Conservation (phyloP, 140 eudicot genomes). For the Cichorium intybus region DNA sequence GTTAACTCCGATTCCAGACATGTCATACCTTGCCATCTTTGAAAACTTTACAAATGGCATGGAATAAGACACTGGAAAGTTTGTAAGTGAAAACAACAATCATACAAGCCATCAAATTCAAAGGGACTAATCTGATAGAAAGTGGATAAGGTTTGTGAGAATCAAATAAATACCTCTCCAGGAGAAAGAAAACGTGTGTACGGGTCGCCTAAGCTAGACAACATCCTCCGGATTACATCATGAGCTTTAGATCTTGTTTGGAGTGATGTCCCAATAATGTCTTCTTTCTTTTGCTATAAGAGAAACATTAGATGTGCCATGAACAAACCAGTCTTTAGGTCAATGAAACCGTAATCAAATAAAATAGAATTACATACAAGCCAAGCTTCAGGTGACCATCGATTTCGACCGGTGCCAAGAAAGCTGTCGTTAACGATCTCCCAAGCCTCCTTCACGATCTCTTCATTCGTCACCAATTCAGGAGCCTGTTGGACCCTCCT, state of each 20-base stretch:
- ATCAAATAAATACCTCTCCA: conserved; percentile 54
- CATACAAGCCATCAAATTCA: conserved; percentile 19
- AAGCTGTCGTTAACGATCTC: conserved; percentile 79
- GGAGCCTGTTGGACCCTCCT: conserved; percentile 24
- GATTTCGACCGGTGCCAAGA: conserved; percentile 47
- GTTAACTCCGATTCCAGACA: conserved; percentile 95
- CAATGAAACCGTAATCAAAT: no score
- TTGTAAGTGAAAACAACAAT: conserved; percentile 50
- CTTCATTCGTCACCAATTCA: conserved; percentile 55
- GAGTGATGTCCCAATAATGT: conserved; percentile 53
- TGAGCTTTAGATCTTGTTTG: conserved; percentile 84
- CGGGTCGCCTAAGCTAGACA: conserved; percentile 87
- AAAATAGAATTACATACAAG: conserved; percentile 43
- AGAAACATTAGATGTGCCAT: conserved; percentile 5
- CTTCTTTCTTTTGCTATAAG: conserved; percentile 79
- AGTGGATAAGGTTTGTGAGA: conserved; percentile 1
- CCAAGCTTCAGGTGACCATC: conserved; percentile 92
- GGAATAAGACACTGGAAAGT: conserved; percentile 74
- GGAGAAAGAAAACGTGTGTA: conserved; percentile 94
- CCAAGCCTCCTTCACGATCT: conserved; percentile 96
- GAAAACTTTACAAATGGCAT: conserved; percentile 90
- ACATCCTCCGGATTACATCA: conserved; percentile 73
- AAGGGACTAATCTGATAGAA: background rate
- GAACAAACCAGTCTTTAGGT: no score
- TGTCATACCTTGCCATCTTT: conserved; percentile 96